These are phyloP conservation scores for Massariosphaeria phaeospora DNA, from an alignment of 495 filamentous ascomycete genomes.

Conservation along the genomic window DNA sequence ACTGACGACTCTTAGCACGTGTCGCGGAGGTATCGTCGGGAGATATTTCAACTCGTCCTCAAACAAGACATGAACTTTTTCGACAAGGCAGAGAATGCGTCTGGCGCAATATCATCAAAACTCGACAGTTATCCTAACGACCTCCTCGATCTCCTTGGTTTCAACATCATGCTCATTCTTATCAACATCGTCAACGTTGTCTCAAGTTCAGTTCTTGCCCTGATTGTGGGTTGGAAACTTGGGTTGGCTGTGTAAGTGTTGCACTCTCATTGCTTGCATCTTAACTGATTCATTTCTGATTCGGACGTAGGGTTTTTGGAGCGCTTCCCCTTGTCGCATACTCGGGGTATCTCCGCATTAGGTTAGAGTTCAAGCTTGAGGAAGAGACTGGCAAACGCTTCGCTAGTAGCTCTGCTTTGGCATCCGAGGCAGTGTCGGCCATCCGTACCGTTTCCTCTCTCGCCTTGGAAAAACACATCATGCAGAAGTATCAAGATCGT, in stretches of 20 bases:
- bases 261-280: too few species aligned
- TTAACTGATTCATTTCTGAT: too few species aligned
- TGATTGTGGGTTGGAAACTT: constrained; percentile 39
- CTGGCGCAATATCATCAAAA: constrained; percentile 71
- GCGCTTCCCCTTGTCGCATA: constrained; percentile 33
- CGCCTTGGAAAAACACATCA: constrained; percentile 39
- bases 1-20: constrained; percentile 15
- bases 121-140: constrained; percentile 51
- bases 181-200: constrained; percentile 36
- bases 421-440: constrained; percentile 50
- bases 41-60: constrained; percentile 77
- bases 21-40: constrained; percentile 50
- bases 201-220: constrained; percentile 30
- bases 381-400: constrained; percentile 32
- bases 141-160: constrained; percentile 35
- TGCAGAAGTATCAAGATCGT: constrained; percentile 16
- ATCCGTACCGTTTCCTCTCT: constrained; percentile 54
- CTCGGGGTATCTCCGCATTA: constrained; percentile 41
- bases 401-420: constrained; percentile 37
- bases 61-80: constrained; percentile 90
- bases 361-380: constrained; percentile 43
- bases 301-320: too few species aligned
- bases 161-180: constrained; percentile 37
- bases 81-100: constrained; percentile 76
- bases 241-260: constrained; percentile 35